phyloP scores from a whole-genome alignment of 345 rosid species.

The Cardamine chenopodiifolia region DNA sequence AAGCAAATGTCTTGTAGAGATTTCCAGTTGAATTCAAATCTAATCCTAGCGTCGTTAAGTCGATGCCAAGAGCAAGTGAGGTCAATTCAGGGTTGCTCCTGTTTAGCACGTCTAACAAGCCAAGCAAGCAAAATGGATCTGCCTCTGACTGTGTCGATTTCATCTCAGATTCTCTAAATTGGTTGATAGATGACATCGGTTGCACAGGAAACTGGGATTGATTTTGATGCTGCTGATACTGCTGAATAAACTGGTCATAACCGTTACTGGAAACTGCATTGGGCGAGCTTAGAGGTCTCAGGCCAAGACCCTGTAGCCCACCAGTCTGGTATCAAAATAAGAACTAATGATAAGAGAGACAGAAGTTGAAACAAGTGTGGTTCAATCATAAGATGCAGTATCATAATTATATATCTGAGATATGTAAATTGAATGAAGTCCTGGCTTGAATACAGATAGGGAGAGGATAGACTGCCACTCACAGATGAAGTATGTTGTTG shows the following conservation, averaged over 20 bases:
- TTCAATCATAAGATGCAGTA: conserved; percentile 14
- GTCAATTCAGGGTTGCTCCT: conserved; percentile 82
- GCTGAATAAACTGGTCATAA: conserved; percentile 86
- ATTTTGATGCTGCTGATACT: conserved; percentile 85
- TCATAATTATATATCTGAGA: neutral
- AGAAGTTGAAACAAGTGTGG: neutral
- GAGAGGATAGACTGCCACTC: conserved; percentile 67
- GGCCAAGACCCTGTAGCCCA: conserved; percentile 85
- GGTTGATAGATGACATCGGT: conserved; percentile 84
- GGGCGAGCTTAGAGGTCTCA: conserved; percentile 84
- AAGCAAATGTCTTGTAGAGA: conserved; percentile 96
- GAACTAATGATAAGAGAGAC: conserved; percentile 1
- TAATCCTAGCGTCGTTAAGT: conserved; percentile 87
- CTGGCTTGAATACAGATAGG: conserved; percentile 30
- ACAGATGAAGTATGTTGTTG: conserved; percentile 81
- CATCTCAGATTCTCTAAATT: conserved; percentile 84
- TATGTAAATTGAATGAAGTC: conserved; percentile 6
- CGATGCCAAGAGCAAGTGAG: conserved; percentile 89
- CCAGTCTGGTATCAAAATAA: conserved; percentile 57
- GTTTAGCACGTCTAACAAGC: conserved; percentile 71
- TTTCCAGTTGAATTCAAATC: conserved; percentile 89
- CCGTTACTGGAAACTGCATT: conserved; percentile 67
- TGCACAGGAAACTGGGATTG: conserved; percentile 88
- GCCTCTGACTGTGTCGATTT: conserved; percentile 72
- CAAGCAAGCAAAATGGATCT: conserved; percentile 83